phyloP scores from a whole-genome alignment of 2,329 filamentous ascomycete genomes.

The Colletotrichum magnum region DNA sequence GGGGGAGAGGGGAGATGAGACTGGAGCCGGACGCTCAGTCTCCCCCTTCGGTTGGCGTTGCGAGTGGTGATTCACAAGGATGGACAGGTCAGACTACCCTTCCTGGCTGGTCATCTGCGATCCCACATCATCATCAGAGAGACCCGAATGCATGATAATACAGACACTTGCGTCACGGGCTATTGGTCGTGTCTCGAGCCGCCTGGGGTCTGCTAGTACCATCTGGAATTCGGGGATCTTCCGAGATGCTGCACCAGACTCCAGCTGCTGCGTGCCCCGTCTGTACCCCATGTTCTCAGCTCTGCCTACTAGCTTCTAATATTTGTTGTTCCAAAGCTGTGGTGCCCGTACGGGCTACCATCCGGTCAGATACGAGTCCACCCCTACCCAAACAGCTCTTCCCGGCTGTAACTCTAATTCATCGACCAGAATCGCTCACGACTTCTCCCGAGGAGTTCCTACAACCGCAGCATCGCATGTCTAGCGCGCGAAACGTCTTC shows the following conservation, averaged over 20 bases:
- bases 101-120: conserved; percentile 30
- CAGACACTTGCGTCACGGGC: background rate
- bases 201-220: conserved; percentile 1
- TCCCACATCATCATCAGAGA: conserved; percentile 26
- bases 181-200: background rate
- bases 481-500: background rate
- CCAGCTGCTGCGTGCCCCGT: background rate
- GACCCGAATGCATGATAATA: background rate
- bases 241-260: conserved; percentile 25
- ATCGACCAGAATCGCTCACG: background rate
- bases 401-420: background rate
- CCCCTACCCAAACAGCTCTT: background rate
- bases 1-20: conserved; percentile 12
- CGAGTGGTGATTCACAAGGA: conserved; percentile 9
- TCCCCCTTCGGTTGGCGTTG: background rate
- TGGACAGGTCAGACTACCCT: conserved; percentile 10
- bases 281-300: background rate
- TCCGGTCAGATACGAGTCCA: background rate
- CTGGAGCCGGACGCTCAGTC: background rate
- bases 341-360: background rate
- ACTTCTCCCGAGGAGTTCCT: background rate
- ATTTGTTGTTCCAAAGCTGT: background rate
- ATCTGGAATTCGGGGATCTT: conserved; percentile 21
- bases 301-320: background rate
- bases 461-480: too few species aligned